Evolutionary conservation across 345 rosid genomes (phyloP), one percentile per base, ranked within the genome.

Genomic region (Bretschneidera sinensis): DNA sequence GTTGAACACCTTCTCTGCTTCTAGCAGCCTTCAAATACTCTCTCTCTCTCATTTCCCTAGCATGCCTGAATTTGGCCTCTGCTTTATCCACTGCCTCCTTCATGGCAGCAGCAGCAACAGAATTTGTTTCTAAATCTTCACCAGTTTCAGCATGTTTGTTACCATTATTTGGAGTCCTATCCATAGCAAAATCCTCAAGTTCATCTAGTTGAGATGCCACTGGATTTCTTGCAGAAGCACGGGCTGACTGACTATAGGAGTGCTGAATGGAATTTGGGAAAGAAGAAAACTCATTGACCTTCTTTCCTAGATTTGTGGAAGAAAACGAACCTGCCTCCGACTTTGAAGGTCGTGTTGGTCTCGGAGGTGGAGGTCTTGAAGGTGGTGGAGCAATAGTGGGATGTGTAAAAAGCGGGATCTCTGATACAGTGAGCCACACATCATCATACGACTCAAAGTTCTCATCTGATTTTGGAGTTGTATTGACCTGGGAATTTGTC

Each of bases 41-140:
- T 66, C 82, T 88, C 78, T 85, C 99, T 70, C 92, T 83, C 85
- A 81, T 83, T 69, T 82, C 88, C 74, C 74, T 84, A 31, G 85
- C 89, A 64, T 84, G 97, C 75, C 81, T 86, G 74, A 94, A 83
- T 84, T 90, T 94, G 6, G 91, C 95, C 80, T 90, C 91, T 51
- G 97, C 99, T 81, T 81, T 94, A 64, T 90, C 96, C 99, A 94
- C 86, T 54, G 97, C 99, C 66, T 88, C 92, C 76, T 90, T 90
- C 92, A 90, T 90, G 43, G 95, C 97, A 49, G 97, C 99, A 69
- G 84, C 95, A 74, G 97, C 99, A 60, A 72, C 66, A 57, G 92
- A 83, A 53, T 65, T 76, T 55, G 69, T 63, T 43, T 80, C 96
- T 55, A 75, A 51, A 64, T 83, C 97, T 24, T 83, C 92, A 67